phyloP scores from a whole-genome alignment of 2,329 filamentous ascomycete species.

The Xylariaceae sp. region DNA sequence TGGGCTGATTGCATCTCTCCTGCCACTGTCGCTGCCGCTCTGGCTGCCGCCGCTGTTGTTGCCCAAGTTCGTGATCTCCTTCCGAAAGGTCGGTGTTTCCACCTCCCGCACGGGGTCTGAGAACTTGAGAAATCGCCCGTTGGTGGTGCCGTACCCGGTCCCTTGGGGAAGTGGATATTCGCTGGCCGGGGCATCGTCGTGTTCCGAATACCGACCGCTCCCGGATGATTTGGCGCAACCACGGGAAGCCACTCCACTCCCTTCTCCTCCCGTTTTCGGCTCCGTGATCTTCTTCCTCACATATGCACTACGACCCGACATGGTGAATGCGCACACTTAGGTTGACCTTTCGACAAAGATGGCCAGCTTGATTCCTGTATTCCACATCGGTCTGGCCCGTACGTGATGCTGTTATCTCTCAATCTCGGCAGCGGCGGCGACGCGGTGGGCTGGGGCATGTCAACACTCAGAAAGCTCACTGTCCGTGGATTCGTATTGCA shows the following conservation, averaged over 20 bases:
- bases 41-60: slow-evolving; percentile 32
- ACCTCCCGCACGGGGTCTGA: slow-evolving; percentile 34
- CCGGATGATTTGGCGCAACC: slow-evolving; percentile 33
- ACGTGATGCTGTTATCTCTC: no score
- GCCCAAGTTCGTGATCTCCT: slow-evolving; percentile 20
- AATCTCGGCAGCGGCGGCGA: no score
- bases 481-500: not conserved
- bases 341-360: not conserved
- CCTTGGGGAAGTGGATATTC: slow-evolving; percentile 34
- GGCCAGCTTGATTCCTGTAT: no score
- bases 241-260: slow-evolving; percentile 12
- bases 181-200: slow-evolving; percentile 33
- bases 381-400: no score
- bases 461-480: no score
- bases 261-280: slow-evolving; percentile 33
- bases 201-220: slow-evolving; percentile 30
- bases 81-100: slow-evolving; percentile 23
- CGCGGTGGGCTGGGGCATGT: no score
- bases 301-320: slow-evolving; percentile 56
- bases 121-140: slow-evolving; percentile 43
- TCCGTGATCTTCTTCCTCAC: slow-evolving; percentile 57
- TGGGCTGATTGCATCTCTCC: slow-evolving; percentile 23
- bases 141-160: slow-evolving; percentile 38
- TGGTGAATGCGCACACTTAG: no score
- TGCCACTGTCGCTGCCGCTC: slow-evolving; percentile 33